A percentile compares a stretch with the other conserved stretches of the same genome.
These are phyloP conservation scores for Calendula officinalis DNA, from an alignment of 129 eudicot genomes.

Conservation along the genomic window DNA sequence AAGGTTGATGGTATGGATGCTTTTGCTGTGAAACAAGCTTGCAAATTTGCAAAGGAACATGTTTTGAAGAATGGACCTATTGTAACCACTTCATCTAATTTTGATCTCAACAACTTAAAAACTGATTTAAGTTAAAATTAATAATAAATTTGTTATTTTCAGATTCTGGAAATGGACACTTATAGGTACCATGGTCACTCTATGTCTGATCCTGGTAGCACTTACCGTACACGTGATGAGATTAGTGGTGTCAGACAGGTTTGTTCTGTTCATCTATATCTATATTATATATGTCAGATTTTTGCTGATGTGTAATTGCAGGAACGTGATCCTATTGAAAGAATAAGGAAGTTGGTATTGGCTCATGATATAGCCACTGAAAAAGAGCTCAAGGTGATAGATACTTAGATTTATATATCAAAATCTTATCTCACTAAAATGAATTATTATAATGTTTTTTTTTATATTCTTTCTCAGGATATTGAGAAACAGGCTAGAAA, in stretches of 20 bases:
- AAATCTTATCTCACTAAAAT: neutral
- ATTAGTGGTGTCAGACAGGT: constrained; percentile 92
- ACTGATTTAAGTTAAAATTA: too few species aligned
- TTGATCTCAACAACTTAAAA: too few species aligned
- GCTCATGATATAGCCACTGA: constrained; percentile 89
- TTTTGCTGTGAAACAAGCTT: constrained; percentile 96
- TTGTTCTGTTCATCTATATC: too few species aligned
- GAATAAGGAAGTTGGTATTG: constrained; percentile 74
- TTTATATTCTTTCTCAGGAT: constrained; percentile 47
- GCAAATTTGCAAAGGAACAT: constrained; percentile 95
- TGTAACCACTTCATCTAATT: constrained; percentile 37
- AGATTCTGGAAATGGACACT: constrained; percentile 99
- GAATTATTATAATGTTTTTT: neutral
- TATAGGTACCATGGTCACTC: constrained; percentile 99
- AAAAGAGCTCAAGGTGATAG: constrained; percentile 72
- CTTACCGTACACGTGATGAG: constrained; percentile 99
- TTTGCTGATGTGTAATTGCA: constrained; percentile 24
- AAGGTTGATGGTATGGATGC: constrained; percentile 99
- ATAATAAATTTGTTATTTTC: constrained; percentile 5
- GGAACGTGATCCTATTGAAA: constrained; percentile 99
- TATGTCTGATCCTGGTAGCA: constrained; percentile 99
- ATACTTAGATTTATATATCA: neutral
- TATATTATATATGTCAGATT: neutral
- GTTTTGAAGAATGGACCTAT: constrained; percentile 95
- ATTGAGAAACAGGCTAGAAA: constrained; percentile 83